Conservation (phyloP, 805 yeast species). For the Kodamaea hsintzibuensis region DNA sequence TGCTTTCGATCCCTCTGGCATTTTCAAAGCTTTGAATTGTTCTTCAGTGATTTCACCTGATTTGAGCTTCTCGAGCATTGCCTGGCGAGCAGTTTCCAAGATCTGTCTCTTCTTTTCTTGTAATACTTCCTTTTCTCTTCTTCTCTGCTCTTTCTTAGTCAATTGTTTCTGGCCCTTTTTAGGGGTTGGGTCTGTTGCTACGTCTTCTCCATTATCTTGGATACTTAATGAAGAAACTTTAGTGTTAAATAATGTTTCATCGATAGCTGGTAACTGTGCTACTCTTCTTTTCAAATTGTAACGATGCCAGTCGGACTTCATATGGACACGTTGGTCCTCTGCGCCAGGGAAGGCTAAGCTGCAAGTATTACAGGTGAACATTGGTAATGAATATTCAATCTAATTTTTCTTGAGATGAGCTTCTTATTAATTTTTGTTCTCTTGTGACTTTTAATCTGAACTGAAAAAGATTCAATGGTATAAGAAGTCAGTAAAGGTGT, state of each 20-base stretch:
- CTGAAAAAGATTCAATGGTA: no score
- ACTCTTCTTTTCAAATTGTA: slow-evolving; percentile 46
- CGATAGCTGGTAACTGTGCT: slow-evolving; percentile 32
- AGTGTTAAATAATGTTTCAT: slow-evolving; percentile 21
- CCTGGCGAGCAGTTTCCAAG: slow-evolving; percentile 46
- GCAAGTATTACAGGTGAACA: slow-evolving; percentile 43
- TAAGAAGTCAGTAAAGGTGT: no score
- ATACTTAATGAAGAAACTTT: slow-evolving; percentile 22
- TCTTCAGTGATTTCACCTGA: slow-evolving; percentile 21
- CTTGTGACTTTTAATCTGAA: neutral
- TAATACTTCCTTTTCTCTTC: slow-evolving; percentile 50
- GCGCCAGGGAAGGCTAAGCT: slow-evolving; percentile 39
- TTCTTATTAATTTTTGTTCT: neutral
- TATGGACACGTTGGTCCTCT: slow-evolving; percentile 41
- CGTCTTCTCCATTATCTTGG: slow-evolving; percentile 15
- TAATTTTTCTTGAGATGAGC: slow-evolving; percentile 2
- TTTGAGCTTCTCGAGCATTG: slow-evolving; percentile 35
- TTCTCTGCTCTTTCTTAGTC: slow-evolving; percentile 53
- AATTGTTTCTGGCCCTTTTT: slow-evolving; percentile 29
- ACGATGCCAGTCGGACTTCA: slow-evolving; percentile 49
- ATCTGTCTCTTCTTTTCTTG: slow-evolving; percentile 49
- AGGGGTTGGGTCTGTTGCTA: slow-evolving; percentile 11
- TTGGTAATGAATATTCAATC: slow-evolving; percentile 2
- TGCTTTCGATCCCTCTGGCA: neutral
- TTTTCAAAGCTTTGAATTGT: slow-evolving; percentile 14